phyloP scores from a whole-genome alignment of 805 yeast species.

The Lipomyces starkeyi region DNA sequence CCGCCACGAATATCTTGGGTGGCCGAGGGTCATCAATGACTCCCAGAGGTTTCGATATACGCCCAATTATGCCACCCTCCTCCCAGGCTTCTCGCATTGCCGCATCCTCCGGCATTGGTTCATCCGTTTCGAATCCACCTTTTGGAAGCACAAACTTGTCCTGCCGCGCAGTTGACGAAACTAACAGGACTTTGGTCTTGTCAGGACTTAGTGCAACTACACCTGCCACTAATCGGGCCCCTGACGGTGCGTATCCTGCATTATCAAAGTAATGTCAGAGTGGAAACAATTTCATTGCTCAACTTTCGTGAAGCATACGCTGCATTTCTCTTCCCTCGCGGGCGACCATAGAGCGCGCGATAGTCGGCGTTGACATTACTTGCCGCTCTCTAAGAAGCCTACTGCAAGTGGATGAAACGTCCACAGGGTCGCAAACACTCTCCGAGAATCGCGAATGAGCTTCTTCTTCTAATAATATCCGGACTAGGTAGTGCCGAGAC shows the following conservation, averaged over 20 bases:
- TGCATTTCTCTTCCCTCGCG: slow-evolving; percentile 50
- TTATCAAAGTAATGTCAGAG: slow-evolving; percentile 4
- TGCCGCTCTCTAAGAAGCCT: neutral
- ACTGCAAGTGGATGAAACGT: neutral
- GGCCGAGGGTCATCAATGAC: slow-evolving; percentile 67
- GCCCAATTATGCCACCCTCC: slow-evolving; percentile 89
- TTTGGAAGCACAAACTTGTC: slow-evolving; percentile 90
- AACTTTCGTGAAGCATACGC: slow-evolving; percentile 29
- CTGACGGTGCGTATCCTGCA: slow-evolving; percentile 56
- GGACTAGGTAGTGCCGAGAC: neutral
- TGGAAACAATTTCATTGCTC: neutral
- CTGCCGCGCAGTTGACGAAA: slow-evolving; percentile 72
- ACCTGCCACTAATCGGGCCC: slow-evolving; percentile 92
- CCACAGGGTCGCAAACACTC: neutral
- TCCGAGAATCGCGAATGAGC: neutral
- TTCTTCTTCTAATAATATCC: neutral
- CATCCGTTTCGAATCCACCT: slow-evolving; percentile 94
- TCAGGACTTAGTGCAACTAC: slow-evolving; percentile 72
- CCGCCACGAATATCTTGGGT: slow-evolving; percentile 49
- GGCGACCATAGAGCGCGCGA: slow-evolving; percentile 44
- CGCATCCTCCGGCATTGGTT: slow-evolving; percentile 52
- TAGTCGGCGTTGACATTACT: neutral
- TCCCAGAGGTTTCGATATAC: slow-evolving; percentile 61
- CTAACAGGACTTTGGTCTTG: slow-evolving; percentile 71
- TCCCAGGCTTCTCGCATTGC: slow-evolving; percentile 97